These are phyloP conservation scores for Castanea crenata DNA, from an alignment of 306 rosid species.

Conservation along the genomic window DNA sequence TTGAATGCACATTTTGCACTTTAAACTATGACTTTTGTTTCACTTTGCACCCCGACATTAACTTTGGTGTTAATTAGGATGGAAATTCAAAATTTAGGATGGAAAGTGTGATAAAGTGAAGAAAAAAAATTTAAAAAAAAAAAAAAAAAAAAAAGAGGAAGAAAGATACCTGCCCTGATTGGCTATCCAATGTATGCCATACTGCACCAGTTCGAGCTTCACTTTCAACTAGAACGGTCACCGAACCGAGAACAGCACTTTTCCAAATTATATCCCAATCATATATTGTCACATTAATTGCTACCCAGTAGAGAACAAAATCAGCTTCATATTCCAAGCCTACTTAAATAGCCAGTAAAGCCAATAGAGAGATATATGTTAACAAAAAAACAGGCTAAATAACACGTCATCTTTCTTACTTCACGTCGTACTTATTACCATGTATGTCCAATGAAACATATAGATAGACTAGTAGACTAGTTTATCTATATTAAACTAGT, in stretches of 20 bases:
- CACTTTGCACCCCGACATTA: too few species aligned
- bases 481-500: too few species aligned
- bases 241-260: constrained; percentile 95
- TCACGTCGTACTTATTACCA: background rate
- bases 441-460: background rate
- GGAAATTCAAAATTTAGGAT: too few species aligned
- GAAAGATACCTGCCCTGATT: constrained; percentile 81
- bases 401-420: background rate
- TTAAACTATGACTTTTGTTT: too few species aligned
- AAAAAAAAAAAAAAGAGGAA: background rate
- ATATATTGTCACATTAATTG: constrained; percentile 88
- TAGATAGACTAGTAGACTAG: too few species aligned
- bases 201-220: constrained; percentile 91
- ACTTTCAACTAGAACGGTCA: constrained; percentile 77
- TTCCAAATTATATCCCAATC: constrained; percentile 99
- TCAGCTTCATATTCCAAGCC: constrained; percentile 49
- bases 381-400: constrained; percentile 1
- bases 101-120: too few species aligned
- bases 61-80: too few species aligned
- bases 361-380: constrained; percentile 24
- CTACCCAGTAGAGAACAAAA: constrained; percentile 41
- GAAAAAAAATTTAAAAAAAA: too few species aligned
- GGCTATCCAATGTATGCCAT: constrained; percentile 80
- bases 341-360: constrained; percentile 32
- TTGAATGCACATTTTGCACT: too few species aligned